phyloP scores from a whole-genome alignment of 129 eudicot genomes.

The Flaveria ramosissima region DNA sequence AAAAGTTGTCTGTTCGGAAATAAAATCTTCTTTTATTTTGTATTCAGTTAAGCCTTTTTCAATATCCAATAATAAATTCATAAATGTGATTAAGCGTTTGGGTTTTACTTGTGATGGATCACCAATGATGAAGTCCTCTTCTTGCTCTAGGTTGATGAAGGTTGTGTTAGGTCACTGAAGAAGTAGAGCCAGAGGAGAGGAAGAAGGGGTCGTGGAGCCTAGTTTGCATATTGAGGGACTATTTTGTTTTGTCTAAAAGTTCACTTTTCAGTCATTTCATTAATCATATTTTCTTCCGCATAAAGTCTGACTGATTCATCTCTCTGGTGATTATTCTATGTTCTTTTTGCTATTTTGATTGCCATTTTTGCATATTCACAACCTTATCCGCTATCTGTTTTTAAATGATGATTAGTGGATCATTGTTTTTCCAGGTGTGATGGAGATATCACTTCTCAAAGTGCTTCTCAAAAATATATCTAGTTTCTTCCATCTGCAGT shows the following conservation, averaged over 20 bases:
- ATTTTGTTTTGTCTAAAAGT: slow-evolving; percentile 17
- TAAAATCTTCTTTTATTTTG: slow-evolving; percentile 7
- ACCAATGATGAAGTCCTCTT: slow-evolving; percentile 20
- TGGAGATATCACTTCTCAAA: slow-evolving; percentile 82
- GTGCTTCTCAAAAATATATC: slow-evolving; percentile 68
- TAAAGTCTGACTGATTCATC: not conserved
- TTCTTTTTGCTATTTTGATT: not conserved
- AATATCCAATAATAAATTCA: not conserved
- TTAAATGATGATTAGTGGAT: slow-evolving; percentile 13
- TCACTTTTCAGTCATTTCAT: slow-evolving; percentile 4
- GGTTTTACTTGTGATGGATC: slow-evolving; percentile 13
- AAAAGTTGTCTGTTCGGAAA: slow-evolving; percentile 1
- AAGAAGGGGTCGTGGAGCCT: slow-evolving; percentile 18
- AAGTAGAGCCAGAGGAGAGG: slow-evolving; percentile 5
- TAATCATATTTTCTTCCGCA: not conserved
- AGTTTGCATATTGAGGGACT: slow-evolving; percentile 22
- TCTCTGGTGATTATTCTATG: not conserved
- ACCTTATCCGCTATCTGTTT: slow-evolving; percentile 14
- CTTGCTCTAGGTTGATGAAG: slow-evolving; percentile 25
- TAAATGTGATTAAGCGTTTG: not conserved
- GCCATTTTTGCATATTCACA: slow-evolving; percentile 4
- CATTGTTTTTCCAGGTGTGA: slow-evolving; percentile 47
- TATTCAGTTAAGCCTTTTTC: not conserved
- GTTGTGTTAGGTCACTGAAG: slow-evolving; percentile 10
- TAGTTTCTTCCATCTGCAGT: slow-evolving; percentile 51